Conservation (phyloP, 2,329 filamentous ascomycete species). For the Phialocephala subalpina region DNA sequence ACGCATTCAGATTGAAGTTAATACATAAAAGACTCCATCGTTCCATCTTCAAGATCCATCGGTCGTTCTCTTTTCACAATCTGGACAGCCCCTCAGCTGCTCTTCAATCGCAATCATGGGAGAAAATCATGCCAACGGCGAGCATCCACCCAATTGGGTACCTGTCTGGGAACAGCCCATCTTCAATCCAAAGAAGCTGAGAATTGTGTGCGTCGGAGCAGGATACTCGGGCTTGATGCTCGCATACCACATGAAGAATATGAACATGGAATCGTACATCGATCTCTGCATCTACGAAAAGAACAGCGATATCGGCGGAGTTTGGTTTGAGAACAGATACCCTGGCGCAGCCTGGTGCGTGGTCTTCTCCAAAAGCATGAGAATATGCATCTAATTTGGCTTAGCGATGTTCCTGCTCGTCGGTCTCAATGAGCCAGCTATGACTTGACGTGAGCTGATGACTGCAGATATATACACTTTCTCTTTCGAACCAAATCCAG, state of each 20-base stretch:
- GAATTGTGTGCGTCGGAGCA: slow-evolving; percentile 20
- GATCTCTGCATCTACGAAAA: slow-evolving; percentile 57
- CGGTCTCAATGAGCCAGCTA: too few species aligned
- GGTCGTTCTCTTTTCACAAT: too few species aligned
- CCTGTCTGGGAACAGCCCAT: slow-evolving; percentile 14
- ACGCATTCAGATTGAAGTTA: too few species aligned
- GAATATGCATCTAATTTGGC: slow-evolving; percentile 3
- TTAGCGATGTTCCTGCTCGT: neutral
- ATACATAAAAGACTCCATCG: too few species aligned
- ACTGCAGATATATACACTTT: slow-evolving; percentile 65
- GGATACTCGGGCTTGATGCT: slow-evolving; percentile 35
- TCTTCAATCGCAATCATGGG: neutral
- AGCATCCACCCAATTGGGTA: neutral
- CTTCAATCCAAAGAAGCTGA: slow-evolving; percentile 17
- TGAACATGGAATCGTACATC: slow-evolving; percentile 42
- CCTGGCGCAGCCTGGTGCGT: slow-evolving; percentile 13
- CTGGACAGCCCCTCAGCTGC: too few species aligned
- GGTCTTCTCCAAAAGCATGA: neutral
- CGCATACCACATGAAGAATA: slow-evolving; percentile 45
- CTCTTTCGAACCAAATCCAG: slow-evolving; percentile 70
- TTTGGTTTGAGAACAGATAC: slow-evolving; percentile 57
- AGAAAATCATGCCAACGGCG: neutral
- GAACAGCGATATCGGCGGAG: slow-evolving; percentile 57
- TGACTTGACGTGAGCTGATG: neutral
- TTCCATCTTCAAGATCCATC: too few species aligned